A percentile compares a stretch with the other conserved stretches of the same genome.
These are phyloP conservation scores for Apiospora marii DNA, from an alignment of 2,329 filamentous ascomycete genomes.

Conservation along the genomic window DNA sequence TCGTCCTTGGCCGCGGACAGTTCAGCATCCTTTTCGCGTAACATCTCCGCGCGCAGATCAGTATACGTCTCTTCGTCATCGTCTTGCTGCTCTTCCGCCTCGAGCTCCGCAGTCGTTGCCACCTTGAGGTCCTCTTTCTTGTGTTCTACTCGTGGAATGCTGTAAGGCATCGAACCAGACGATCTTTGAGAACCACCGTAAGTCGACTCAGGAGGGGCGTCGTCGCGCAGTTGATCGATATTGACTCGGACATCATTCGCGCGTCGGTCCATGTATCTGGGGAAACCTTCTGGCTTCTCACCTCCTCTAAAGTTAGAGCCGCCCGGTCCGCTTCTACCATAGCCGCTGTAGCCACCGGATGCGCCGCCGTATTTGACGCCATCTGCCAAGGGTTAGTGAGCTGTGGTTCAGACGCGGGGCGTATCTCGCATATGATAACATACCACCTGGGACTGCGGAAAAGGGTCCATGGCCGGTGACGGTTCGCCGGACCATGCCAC, in stretches of 20 bases:
- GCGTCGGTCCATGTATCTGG: slow-evolving; percentile 51
- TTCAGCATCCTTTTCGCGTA: slow-evolving; percentile 37
- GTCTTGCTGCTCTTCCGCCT: slow-evolving; percentile 57
- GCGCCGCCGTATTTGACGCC: slow-evolving; percentile 34
- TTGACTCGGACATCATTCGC: slow-evolving; percentile 61
- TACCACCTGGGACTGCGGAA: slow-evolving; percentile 41
- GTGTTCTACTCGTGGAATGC: slow-evolving; percentile 62
- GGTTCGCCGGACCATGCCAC: slow-evolving; percentile 39
- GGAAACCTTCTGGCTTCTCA: slow-evolving; percentile 45
- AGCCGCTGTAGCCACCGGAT: slow-evolving; percentile 31
- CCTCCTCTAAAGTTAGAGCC: slow-evolving; percentile 30
- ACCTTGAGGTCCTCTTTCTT: slow-evolving; percentile 62
- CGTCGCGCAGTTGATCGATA: slow-evolving; percentile 61
- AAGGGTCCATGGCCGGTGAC: slow-evolving; percentile 47
- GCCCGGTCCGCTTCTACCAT: slow-evolving; percentile 32
- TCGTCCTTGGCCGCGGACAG: slow-evolving; percentile 42
- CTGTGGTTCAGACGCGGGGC: not conserved
- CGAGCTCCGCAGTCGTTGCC: slow-evolving; percentile 64
- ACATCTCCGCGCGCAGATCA: slow-evolving; percentile 43
- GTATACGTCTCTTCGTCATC: slow-evolving; percentile 55
- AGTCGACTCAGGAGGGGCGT: slow-evolving; percentile 47
- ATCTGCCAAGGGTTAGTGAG: slow-evolving; percentile 35
- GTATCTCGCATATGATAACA: slow-evolving; percentile 22
- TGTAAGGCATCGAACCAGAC: slow-evolving; percentile 57
- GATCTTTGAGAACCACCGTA: slow-evolving; percentile 37